Conservation (phyloP, 2,329 filamentous ascomycete species). For the Daldinia sp. region DNA sequence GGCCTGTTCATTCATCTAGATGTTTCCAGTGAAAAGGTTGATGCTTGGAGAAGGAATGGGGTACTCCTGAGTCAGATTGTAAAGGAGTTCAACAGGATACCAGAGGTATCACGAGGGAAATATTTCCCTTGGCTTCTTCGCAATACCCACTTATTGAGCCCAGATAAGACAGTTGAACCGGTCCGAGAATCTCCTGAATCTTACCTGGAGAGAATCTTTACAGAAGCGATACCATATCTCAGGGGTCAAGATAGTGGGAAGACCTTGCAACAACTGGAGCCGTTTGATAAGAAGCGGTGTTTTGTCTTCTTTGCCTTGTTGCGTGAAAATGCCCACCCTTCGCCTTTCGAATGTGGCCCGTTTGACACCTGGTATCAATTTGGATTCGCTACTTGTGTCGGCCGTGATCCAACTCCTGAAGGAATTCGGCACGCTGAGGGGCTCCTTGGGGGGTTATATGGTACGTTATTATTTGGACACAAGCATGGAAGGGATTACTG, state of each 20-base stretch:
- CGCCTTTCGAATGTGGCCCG: background rate
- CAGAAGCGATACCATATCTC: background rate
- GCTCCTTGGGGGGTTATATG: background rate
- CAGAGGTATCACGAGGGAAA: background rate
- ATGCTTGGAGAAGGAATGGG: background rate
- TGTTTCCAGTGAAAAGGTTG: background rate
- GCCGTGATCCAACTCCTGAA: background rate
- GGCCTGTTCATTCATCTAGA: background rate
- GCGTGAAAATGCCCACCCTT: background rate
- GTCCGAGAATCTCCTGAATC: background rate
- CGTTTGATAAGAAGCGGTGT: conserved; percentile 3
- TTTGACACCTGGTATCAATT: conserved; percentile 2
- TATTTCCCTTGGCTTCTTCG: conserved; percentile 13
- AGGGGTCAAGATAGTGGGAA: conserved; percentile 1
- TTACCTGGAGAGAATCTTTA: background rate
- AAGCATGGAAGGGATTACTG: background rate
- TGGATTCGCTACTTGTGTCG: conserved; percentile 4
- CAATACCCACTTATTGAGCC: conserved; percentile 1
- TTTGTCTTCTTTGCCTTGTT: background rate
- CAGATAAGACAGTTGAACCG: background rate
- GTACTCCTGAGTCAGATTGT: background rate
- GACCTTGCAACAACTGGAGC: background rate
- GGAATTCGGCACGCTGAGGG: background rate
- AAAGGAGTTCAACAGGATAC: background rate
- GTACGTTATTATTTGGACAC: background rate